A percentile compares a stretch with the other conserved stretches of the same genome.
phyloP scores from a whole-genome alignment of 306 rosid species.

The Begonia masoniana region DNA sequence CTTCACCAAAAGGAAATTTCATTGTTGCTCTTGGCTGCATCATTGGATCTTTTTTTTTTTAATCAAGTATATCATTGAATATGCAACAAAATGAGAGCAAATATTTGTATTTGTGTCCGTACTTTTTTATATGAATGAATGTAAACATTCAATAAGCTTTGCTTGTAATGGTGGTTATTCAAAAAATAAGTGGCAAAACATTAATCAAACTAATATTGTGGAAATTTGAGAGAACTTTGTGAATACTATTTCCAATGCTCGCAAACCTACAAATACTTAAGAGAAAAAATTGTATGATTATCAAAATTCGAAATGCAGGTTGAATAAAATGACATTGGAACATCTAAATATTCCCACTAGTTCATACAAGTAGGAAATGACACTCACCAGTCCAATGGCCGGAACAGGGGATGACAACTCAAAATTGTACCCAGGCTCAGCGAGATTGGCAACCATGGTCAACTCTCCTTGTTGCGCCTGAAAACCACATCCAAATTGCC shows the following conservation, averaged over 20 bases:
- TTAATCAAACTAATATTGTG: too few relatives aligned
- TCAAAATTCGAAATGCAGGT: too few relatives aligned
- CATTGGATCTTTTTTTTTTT: conserved; percentile 6
- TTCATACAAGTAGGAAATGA: not conserved
- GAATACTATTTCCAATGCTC: too few relatives aligned
- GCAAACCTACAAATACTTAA: too few relatives aligned
- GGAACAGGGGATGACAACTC: conserved; percentile 69
- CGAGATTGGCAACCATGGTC: conserved; percentile 39
- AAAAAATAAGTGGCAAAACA: too few relatives aligned
- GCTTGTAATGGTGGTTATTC: too few relatives aligned
- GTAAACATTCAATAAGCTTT: too few relatives aligned
- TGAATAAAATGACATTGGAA: too few relatives aligned
- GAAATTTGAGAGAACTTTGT: too few relatives aligned
- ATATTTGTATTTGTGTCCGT: not conserved
- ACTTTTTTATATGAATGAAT: too few relatives aligned
- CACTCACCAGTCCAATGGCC: conserved; percentile 43
- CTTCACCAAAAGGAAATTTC: conserved; percentile 75
- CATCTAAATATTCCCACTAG: too few relatives aligned
- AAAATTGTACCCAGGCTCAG: conserved; percentile 59
- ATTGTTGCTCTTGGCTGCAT: conserved; percentile 87
- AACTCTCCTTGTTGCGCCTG: conserved; percentile 75
- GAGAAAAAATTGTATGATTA: too few relatives aligned
- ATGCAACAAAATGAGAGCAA: not conserved
- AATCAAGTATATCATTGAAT: not conserved
- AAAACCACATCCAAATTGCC: not conserved